A percentile compares a stretch with the other conserved stretches of the same genome.
phyloP scores from a whole-genome alignment of 108 stramenopile species.

The Cylindrotheca fusiformis region DNA sequence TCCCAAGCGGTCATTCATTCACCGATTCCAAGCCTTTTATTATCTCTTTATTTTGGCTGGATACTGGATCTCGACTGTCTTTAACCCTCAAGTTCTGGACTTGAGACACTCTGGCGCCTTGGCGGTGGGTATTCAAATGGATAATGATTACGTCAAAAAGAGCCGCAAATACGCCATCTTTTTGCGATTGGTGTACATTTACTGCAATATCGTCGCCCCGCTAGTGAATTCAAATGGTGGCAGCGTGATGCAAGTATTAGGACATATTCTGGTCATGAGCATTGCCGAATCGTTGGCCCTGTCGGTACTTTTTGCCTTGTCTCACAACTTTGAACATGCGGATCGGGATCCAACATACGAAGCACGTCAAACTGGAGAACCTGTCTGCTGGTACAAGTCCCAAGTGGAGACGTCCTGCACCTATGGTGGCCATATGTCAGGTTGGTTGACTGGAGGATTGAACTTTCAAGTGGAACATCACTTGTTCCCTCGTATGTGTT shows the following conservation, averaged over 20 bases:
- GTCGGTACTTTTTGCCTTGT: conserved; percentile 80
- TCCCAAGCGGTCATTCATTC: conserved; percentile 58
- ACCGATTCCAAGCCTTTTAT: conserved; percentile 80
- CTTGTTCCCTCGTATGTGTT: conserved; percentile 89
- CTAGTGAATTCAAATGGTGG: conserved; percentile 47
- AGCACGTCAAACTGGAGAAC: conserved; percentile 54
- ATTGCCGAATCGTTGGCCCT: conserved; percentile 68
- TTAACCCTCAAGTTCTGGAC: conserved; percentile 80
- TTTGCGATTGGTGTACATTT: conserved; percentile 61
- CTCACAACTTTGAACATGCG: conserved; percentile 92
- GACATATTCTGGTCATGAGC: conserved; percentile 76
- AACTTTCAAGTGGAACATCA: conserved; percentile 96
- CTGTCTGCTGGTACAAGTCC: conserved; percentile 86
- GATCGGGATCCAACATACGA: conserved; percentile 75
- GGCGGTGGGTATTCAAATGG: conserved; percentile 63
- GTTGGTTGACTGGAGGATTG: conserved; percentile 85
- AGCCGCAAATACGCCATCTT: conserved; percentile 65
- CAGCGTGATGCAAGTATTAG: conserved; percentile 27
- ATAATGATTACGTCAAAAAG: conserved; percentile 67
- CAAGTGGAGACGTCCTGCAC: conserved; percentile 90
- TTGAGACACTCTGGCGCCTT: conserved; percentile 66
- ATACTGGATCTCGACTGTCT: conserved; percentile 81
- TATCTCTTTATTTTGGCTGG: conserved; percentile 61
- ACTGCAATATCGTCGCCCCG: conserved; percentile 67
- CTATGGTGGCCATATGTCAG: conserved; percentile 87